These are phyloP conservation scores for Irpex sp. DNA, from an alignment of 1,284 basidiomycete species.

Conservation along the genomic window DNA sequence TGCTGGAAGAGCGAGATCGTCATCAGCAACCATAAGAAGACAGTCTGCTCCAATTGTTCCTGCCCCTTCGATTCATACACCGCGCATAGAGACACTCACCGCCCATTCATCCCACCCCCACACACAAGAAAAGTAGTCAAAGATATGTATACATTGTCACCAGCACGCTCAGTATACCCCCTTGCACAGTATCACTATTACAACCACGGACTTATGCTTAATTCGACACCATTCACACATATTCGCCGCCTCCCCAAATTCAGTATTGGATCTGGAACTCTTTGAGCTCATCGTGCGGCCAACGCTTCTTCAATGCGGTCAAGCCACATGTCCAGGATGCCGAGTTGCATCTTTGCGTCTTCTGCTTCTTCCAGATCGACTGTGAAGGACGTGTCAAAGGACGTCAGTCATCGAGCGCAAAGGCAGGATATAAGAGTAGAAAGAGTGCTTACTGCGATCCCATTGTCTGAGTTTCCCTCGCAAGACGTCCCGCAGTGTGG, in stretches of 20 bases:
- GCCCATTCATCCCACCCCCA: no score
- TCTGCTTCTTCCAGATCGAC: neutral
- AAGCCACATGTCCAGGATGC: slow-evolving; percentile 41
- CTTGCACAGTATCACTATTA: neutral
- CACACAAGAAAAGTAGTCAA: no score
- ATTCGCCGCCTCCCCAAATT: no score
- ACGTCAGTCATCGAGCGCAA: neutral
- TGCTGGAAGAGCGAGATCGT: slow-evolving; percentile 25
- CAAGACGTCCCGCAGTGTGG: slow-evolving; percentile 28
- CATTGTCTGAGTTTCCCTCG: slow-evolving; percentile 23
- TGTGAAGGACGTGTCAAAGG: neutral
- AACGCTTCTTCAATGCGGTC: slow-evolving; percentile 36
- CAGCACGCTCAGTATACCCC: neutral
- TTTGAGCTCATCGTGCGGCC: neutral
- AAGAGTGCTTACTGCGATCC: slow-evolving; percentile 19
- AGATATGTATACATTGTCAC: no score
- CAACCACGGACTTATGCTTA: neutral
- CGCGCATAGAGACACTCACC: no score
- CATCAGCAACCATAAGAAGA: no score
- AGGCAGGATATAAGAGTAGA: slow-evolving; percentile 24
- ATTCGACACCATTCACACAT: neutral
- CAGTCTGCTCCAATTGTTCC: no score
- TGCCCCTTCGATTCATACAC: no score
- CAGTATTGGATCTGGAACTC: no score
- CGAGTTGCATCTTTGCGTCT: slow-evolving; percentile 28